Evolutionary conservation across 257 asterid species (phyloP).

Genomic region (Przewalskia tangutica): DNA sequence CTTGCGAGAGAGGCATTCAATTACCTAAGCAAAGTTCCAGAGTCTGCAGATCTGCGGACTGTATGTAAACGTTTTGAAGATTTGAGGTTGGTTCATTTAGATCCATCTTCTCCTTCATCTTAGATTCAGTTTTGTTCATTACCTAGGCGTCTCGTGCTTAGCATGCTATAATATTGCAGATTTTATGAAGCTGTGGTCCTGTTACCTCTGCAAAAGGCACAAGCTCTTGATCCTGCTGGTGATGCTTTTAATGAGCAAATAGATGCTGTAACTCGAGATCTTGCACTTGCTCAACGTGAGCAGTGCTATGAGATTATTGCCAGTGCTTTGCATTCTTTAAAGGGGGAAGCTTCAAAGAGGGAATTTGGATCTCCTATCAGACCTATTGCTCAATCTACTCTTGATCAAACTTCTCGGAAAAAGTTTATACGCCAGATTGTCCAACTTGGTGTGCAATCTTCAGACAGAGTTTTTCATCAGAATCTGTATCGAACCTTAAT

Average conservation of each 20-base stretch:
- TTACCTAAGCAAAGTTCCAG: slow-evolving; percentile 76
- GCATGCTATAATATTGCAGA: slow-evolving; percentile 39
- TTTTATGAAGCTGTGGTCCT: slow-evolving; percentile 95
- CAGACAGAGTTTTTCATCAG: slow-evolving; percentile 81
- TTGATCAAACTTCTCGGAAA: slow-evolving; percentile 69
- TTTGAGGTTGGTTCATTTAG: slow-evolving; percentile 53
- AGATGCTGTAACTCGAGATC: slow-evolving; percentile 61
- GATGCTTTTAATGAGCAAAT: slow-evolving; percentile 82
- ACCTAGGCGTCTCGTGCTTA: slow-evolving; percentile 6
- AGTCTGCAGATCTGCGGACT: slow-evolving; percentile 75
- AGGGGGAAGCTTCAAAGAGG: slow-evolving; percentile 49
- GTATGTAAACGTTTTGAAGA: slow-evolving; percentile 97
- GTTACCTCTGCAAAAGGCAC: slow-evolving; percentile 91
- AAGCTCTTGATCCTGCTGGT: slow-evolving; percentile 79
- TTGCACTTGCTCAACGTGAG: slow-evolving; percentile 72
- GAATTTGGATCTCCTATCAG: slow-evolving; percentile 88
- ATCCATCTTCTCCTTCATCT: not conserved
- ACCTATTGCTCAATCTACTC: slow-evolving; percentile 59
- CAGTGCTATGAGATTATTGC: slow-evolving; percentile 81
- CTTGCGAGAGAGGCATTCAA: slow-evolving; percentile 89
- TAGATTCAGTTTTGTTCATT: slow-evolving; percentile 5
- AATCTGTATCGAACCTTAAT: slow-evolving; percentile 70
- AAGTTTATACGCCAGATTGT: slow-evolving; percentile 78
- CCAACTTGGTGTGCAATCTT: slow-evolving; percentile 91
- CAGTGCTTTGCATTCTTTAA: slow-evolving; percentile 64